Percentiles rank a stretch among this genome's conserved stretches.
phyloP scores from a whole-genome alignment of 2,329 filamentous ascomycete genomes.

The Colletotrichum sp. region DNA sequence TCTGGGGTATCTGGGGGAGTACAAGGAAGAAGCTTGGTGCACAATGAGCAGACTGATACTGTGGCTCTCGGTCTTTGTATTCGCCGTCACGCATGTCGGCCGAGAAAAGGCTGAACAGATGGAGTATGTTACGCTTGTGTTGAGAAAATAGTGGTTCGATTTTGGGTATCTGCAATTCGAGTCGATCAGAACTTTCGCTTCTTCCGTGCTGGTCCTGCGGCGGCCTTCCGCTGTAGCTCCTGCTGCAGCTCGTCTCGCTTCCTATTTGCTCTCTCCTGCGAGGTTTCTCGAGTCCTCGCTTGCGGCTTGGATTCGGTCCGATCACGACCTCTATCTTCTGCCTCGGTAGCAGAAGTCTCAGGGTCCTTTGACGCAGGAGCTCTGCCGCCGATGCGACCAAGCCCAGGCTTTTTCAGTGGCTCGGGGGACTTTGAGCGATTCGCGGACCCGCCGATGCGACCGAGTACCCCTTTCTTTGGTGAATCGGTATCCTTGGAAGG shows the following conservation, averaged over 20 bases:
- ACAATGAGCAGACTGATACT: background rate
- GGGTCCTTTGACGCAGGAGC: background rate
- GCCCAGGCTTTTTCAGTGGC: slow-evolving; percentile 21
- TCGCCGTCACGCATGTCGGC: background rate
- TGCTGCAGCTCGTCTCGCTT: slow-evolving; percentile 56
- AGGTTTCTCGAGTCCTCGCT: slow-evolving; percentile 44
- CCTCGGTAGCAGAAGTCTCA: background rate
- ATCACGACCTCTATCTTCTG: background rate
- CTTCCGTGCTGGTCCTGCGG: slow-evolving; percentile 58
- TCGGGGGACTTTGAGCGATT: slow-evolving; percentile 8
- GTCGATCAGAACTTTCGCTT: slow-evolving; percentile 57
- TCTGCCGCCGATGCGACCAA: slow-evolving; percentile 39
- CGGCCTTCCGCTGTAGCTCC: slow-evolving; percentile 54
- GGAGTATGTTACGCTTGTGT: background rate
- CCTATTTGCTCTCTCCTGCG: slow-evolving; percentile 52
- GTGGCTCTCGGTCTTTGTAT: background rate
- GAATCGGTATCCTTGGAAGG: slow-evolving; percentile 26
- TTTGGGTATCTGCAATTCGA: background rate
- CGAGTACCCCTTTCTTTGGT: slow-evolving; percentile 38
- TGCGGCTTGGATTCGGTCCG: slow-evolving; percentile 28
- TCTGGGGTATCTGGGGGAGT: background rate
- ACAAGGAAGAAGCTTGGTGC: background rate
- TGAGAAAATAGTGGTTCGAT: background rate
- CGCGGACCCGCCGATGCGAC: slow-evolving; percentile 45
- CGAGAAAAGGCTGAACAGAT: background rate